phyloP scores from a whole-genome alignment of 2,329 filamentous ascomycete species.

The Penicillium glabrum region DNA sequence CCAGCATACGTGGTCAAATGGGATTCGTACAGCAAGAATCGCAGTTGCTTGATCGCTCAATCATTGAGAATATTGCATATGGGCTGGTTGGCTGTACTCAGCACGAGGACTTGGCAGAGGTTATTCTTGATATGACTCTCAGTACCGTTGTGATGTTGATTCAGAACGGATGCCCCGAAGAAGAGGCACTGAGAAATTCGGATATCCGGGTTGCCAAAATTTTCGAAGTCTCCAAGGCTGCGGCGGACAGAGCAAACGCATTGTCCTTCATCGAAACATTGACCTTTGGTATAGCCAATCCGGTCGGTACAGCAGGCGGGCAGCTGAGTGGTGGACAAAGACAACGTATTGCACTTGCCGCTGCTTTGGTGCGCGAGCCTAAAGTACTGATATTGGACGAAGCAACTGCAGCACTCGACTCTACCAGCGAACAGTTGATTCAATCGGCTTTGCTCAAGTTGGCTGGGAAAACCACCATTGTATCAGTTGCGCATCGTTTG shows the following conservation, averaged over 20 bases:
- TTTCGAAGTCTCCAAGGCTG: constrained; percentile 7
- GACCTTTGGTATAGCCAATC: constrained; percentile 10
- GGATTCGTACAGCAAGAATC: constrained; percentile 54
- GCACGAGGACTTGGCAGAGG: constrained; percentile 25
- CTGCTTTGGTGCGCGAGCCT: constrained; percentile 80
- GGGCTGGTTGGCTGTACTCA: constrained; percentile 42
- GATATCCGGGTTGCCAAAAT: constrained; percentile 26
- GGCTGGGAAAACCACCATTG: no score
- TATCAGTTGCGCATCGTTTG: no score
- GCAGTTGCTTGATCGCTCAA: constrained; percentile 51
- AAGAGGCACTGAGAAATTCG: constrained; percentile 20
- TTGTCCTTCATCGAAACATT: constrained; percentile 13
- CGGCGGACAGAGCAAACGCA: constrained; percentile 10
- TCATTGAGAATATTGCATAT: constrained; percentile 55
- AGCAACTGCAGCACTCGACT: constrained; percentile 27
- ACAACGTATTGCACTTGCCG: constrained; percentile 85
- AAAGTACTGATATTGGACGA: constrained; percentile 62
- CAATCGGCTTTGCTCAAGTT: no score
- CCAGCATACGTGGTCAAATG: constrained; percentile 35
- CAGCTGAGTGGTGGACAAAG: constrained; percentile 68
- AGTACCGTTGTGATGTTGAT: constrained; percentile 25
- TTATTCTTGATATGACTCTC: constrained; percentile 23
- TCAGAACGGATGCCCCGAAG: constrained; percentile 23
- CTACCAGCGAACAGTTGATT: no score
- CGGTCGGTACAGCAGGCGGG: constrained; percentile 19